These are phyloP conservation scores for Pyricularia grisea DNA, from an alignment of 2,329 filamentous ascomycete species.

Conservation along the genomic window DNA sequence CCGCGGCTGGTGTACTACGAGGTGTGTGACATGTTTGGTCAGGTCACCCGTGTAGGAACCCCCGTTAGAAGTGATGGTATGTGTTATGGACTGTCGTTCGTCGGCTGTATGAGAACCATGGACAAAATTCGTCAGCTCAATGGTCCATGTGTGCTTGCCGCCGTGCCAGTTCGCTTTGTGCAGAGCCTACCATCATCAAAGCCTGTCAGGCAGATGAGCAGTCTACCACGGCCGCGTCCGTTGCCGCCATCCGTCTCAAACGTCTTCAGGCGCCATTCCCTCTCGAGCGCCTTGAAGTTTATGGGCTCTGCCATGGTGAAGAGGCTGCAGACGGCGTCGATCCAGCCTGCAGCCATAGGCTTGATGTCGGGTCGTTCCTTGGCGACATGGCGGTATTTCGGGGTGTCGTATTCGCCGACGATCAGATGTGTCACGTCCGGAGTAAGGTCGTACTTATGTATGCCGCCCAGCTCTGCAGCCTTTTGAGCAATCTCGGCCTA, in stretches of 20 bases:
- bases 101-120: slow-evolving; percentile 32
- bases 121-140: not conserved
- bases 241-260: slow-evolving; percentile 44
- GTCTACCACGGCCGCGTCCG: slow-evolving; percentile 25
- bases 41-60: slow-evolving; percentile 83
- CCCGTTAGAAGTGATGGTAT: slow-evolving; percentile 59
- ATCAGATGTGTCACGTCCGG: slow-evolving; percentile 91
- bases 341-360: slow-evolving; percentile 74
- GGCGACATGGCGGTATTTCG: slow-evolving; percentile 93
- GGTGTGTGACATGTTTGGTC: slow-evolving; percentile 75
- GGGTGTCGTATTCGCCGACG: slow-evolving; percentile 79
- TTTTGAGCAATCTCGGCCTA: slow-evolving; percentile 50
- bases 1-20: slow-evolving; percentile 69
- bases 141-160: not conserved
- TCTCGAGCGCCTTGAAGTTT: slow-evolving; percentile 61
- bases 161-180: not conserved
- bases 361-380: slow-evolving; percentile 79
- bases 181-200: slow-evolving; percentile 39
- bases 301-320: slow-evolving; percentile 77
- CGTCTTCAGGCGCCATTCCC: slow-evolving; percentile 51
- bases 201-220: slow-evolving; percentile 47
- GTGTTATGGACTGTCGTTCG: slow-evolving; percentile 61
- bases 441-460: slow-evolving; percentile 86
- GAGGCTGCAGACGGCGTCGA: slow-evolving; percentile 66
- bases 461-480: slow-evolving; percentile 73